phyloP scores from a whole-genome alignment of 176 grass and related monocot species.

The Aegilops tauschii region DNA sequence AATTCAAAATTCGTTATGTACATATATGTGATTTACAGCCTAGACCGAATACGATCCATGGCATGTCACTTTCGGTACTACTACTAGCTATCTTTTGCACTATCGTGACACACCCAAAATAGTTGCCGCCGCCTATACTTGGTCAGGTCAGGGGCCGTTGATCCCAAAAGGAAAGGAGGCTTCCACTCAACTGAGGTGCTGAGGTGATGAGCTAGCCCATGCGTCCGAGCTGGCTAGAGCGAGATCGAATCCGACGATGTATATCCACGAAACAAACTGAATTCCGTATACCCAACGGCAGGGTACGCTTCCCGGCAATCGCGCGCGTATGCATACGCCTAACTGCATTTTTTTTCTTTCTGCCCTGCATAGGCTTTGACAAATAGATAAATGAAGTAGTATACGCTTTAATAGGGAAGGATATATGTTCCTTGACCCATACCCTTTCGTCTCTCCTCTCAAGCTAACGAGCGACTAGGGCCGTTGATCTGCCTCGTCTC shows the following conservation, averaged over 20 bases:
- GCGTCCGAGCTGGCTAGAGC: neutral
- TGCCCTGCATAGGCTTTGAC: neutral
- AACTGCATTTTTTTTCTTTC: neutral
- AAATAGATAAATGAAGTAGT: no score
- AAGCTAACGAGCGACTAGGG: no score
- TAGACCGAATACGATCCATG: no score
- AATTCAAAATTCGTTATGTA: no score
- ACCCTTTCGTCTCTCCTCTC: no score
- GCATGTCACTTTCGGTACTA: no score
- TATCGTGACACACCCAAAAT: neutral
- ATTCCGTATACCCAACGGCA: slow-evolving; percentile 12
- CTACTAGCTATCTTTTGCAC: neutral
- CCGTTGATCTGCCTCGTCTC: no score
- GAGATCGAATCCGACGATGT: neutral
- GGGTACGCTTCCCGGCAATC: slow-evolving; percentile 10
- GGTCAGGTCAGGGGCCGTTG: neutral
- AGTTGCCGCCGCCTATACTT: neutral
- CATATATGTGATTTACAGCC: no score
- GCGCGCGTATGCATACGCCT: neutral
- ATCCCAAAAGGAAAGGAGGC: neutral
- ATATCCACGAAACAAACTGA: slow-evolving; percentile 7
- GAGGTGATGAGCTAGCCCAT: neutral
- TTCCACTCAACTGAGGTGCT: neutral
- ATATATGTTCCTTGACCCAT: no score
- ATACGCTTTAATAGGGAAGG: no score